phyloP scores from a whole-genome alignment of 768 basidiomycete genomes.

The Termitomyces sp. region DNA sequence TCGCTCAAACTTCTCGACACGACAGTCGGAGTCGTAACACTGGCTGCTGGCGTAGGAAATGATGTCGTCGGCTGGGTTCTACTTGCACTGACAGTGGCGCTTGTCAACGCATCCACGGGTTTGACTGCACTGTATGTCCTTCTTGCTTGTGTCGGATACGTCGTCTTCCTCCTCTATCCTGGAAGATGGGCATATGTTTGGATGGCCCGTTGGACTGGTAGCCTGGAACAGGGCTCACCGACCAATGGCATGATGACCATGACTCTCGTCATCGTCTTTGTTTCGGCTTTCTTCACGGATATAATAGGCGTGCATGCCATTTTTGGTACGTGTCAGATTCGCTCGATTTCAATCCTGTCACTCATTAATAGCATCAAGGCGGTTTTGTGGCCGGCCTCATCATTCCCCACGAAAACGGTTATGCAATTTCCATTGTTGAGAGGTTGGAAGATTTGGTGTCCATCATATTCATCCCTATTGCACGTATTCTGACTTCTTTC shows the following conservation, averaged over 20 bases:
- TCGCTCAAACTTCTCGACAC: conserved; percentile 80
- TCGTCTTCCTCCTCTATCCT: conserved; percentile 61
- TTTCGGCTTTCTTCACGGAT: conserved; percentile 80
- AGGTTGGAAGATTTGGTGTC: conserved; percentile 86
- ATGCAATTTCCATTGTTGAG: conserved; percentile 73
- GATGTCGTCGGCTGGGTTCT: conserved; percentile 79
- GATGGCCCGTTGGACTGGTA: conserved; percentile 62
- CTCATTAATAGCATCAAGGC: conserved; percentile 30
- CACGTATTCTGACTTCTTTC: conserved; percentile 26
- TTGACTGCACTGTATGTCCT: conserved; percentile 78
- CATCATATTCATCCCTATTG: conserved; percentile 71
- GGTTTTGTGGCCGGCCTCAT: conserved; percentile 81
- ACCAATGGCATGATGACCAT: conserved; percentile 75
- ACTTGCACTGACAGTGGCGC: conserved; percentile 76
- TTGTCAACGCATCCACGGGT: conserved; percentile 73
- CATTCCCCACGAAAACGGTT: conserved; percentile 79
- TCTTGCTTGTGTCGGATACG: conserved; percentile 60
- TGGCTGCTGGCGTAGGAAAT: conserved; percentile 81
- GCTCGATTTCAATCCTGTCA: neutral
- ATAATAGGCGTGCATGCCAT: conserved; percentile 77
- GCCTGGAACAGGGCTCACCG: conserved; percentile 67
- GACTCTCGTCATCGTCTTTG: conserved; percentile 67
- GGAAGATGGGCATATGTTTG: conserved; percentile 59
- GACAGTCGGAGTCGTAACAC: conserved; percentile 74
- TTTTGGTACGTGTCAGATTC: conserved; percentile 34